Evolutionary conservation across 2,329 filamentous ascomycete species (phyloP), one percentile per base, ranked within the genome.

Genomic region (Colletotrichum aenigma): DNA sequence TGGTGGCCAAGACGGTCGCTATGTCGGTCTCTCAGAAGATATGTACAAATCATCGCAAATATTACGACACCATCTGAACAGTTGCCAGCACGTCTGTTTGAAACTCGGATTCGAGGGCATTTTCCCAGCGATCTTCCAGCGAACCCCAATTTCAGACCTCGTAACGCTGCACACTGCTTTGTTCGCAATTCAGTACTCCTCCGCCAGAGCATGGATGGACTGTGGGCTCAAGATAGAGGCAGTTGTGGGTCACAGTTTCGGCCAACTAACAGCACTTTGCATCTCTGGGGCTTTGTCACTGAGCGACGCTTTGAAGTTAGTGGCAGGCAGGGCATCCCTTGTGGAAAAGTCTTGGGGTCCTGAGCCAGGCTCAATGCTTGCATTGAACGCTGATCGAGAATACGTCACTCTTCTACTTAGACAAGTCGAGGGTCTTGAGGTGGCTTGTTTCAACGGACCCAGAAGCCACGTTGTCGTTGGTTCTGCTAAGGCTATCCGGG

Each of bases 241-340:
- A 16, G 71, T 64, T 9, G 12, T 73, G 10, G 85, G 84, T 1
- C 84, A 85, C 70, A 84, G 83, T 76, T 82, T 86, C 70, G 84
- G 84, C 8, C 80, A 86, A 66, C 66, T 86, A 1, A 84, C 83
- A 1, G 83, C 83, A 3, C 69, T 85, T 6, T 82, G 81, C 65
- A 71, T 85, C 4, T 80, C 82, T 6, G 82, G 82, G 2, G 73
- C 76, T 0, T 58, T 85, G 7, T 81, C 78, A 16, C 75, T 85
- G 0, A 8, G 56, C 3, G 84, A 86, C 56, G 78, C 78, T 1
- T 36, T 85, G 7, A 76, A 72, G 2, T 71, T 86, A 2, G 78
- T 86, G 7, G 70, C 79, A 1, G 79, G 77, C 1, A 79, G 85
- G 7, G 84, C 85, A 4, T 28, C 60, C 0, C 60, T 86, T 1